Evolutionary conservation across 2,329 filamentous ascomycete genomes (phyloP), one percentile per base, ranked within the genome.

Genomic region (Colletotrichum salicis): DNA sequence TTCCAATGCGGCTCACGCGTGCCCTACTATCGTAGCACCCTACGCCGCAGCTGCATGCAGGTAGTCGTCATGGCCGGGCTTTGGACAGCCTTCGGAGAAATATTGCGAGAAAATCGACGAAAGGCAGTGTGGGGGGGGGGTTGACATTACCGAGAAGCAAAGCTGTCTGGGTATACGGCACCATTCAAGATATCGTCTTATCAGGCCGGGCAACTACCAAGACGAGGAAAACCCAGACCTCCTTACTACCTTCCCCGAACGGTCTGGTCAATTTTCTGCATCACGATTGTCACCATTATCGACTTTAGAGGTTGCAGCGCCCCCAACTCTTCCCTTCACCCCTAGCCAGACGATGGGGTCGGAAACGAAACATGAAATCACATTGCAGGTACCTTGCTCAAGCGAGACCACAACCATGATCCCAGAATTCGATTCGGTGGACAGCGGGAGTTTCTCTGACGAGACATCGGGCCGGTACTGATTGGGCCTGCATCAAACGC

Each of bases 401-500:
- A 51, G 41, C 54, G 45, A 69, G 27, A 41, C 41, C 58, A 63
- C 45, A 31, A 24, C 31, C 54, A 60, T 64, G 54, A 37, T 68
- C 45, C 56, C 51, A 35, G 27, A 31, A 19, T 41, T 22, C n/a
- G 37, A 48, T 48, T 48, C 41, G 22, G 41, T 48, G 60, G 58
- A 45, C 24, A 48, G 24, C 13, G 37, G 37, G 37, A 64, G 45
- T 64, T 71, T 51, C 61, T 22, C 35, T 60, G 56, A 69, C 19
- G 54, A 48, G 60, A 51, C 35, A 37, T 24, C 24, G 48, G 59
- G 8, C 27, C 19, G 15, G 37, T 48, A 60, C 41, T 60, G 69
- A 69, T 71, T 64, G 59, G 64, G n/a, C 57, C 60, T 48, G 35
- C 45, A 22, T 64, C 15, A 27, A 27, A 27, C 3, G 69, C 69